Evolutionary conservation across 2,329 filamentous ascomycete genomes (phyloP).

Genomic region (Pseudonectria foliicola): DNA sequence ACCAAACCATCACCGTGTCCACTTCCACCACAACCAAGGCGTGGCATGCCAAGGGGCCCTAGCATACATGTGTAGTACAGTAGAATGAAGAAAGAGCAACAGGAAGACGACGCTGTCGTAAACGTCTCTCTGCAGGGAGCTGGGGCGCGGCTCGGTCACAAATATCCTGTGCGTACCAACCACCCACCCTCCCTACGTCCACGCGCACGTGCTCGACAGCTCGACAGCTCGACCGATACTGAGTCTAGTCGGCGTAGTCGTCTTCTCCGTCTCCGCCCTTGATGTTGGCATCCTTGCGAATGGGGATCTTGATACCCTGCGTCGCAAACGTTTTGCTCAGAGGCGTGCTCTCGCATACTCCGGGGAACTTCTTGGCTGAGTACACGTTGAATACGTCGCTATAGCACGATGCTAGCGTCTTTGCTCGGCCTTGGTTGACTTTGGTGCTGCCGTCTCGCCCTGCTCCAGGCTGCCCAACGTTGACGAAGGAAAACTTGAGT

Average conservation of each 20-base stretch:
- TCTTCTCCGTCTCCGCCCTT: conserved; percentile 47
- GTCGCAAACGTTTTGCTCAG: conserved; percentile 88
- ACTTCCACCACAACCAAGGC: too few species aligned
- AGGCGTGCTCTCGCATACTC: conserved; percentile 87
- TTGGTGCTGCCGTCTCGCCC: conserved; percentile 31
- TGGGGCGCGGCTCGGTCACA: too few species aligned
- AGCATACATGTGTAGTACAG: too few species aligned
- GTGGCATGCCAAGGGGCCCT: too few species aligned
- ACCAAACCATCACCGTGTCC: too few species aligned
- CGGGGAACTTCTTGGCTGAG: conserved; percentile 96
- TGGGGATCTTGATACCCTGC: conserved; percentile 95
- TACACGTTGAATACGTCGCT: conserved; percentile 89
- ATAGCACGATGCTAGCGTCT: conserved; percentile 78
- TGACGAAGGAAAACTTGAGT: conserved; percentile 69
- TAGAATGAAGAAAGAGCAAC: too few species aligned
- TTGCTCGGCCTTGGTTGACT: conserved; percentile 69
- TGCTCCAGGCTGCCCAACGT: conserved; percentile 55
- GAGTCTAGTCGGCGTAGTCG: conserved; percentile 30
- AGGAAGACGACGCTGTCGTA: too few species aligned
- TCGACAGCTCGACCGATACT: background rate
- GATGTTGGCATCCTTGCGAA: conserved; percentile 71
- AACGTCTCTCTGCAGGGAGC: too few species aligned
- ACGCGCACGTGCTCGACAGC: background rate
- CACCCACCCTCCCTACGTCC: too few species aligned
- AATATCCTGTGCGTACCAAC: background rate